Percentiles rank a stretch among this genome's conserved stretches.
Evolutionary conservation across 1,284 basidiomycete species (phyloP).

Genomic region (Cutaneotrichosporon arboriforme): DNA sequence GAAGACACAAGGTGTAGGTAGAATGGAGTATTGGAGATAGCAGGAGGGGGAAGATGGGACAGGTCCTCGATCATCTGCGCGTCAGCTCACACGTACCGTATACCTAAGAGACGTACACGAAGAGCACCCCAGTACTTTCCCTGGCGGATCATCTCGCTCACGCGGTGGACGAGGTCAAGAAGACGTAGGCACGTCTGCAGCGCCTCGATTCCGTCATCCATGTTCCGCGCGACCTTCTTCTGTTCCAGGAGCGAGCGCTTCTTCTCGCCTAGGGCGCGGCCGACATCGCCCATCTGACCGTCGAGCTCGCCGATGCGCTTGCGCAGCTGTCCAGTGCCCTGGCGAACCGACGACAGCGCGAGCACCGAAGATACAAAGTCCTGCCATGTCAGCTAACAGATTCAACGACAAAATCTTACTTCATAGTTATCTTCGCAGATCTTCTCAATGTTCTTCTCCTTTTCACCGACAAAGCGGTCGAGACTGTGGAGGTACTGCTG

Average conservation of each 20-base stretch:
- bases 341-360: constrained; percentile 89
- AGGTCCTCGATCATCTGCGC: constrained; percentile 68
- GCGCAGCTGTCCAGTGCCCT: constrained; percentile 54
- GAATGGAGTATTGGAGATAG: constrained; percentile 86
- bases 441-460: constrained; percentile 91
- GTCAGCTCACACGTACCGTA: constrained; percentile 1
- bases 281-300: constrained; percentile 60
- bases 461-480: constrained; percentile 79
- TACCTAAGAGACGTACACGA: constrained; percentile 66
- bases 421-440: constrained; percentile 96
- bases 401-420: constrained; percentile 29
- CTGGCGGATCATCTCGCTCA: constrained; percentile 84
- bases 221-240: constrained; percentile 83
- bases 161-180: constrained; percentile 88
- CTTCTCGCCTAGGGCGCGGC: constrained; percentile 79
- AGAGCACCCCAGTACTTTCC: constrained; percentile 95
- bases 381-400: constrained; percentile 30
- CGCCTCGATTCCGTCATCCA: constrained; percentile 94
- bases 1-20: constrained; percentile 88
- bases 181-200: constrained; percentile 87
- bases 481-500: constrained; percentile 84
- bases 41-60: constrained; percentile 80
- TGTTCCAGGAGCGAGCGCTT: constrained; percentile 82
- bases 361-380: constrained; percentile 96
- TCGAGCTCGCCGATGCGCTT: constrained; percentile 56